Conservation (phyloP, 352 stramenopile genomes). For the Phytophthora hybrid region DNA sequence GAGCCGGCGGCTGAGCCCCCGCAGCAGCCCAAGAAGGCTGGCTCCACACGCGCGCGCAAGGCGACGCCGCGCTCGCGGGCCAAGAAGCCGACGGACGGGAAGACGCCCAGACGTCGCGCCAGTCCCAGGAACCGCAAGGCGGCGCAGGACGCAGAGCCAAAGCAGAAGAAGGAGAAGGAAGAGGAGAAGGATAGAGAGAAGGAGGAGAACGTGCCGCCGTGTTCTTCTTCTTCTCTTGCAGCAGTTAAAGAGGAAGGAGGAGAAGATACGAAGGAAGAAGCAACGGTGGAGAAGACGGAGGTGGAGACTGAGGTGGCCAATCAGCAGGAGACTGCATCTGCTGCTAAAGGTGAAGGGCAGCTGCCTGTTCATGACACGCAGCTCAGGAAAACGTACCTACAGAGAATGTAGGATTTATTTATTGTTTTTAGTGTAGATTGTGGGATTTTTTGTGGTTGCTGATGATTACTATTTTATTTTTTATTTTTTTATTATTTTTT, state of each 20-base stretch:
- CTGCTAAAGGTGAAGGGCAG: constrained; percentile 5
- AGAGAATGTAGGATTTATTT: constrained; percentile 35
- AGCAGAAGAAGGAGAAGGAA: constrained; percentile 20
- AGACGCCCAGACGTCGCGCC: constrained; percentile 39
- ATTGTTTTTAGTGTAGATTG: background rate
- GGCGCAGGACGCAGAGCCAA: constrained; percentile 15
- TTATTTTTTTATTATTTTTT: background rate
- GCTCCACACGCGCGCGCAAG: constrained; percentile 23
- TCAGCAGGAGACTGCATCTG: background rate
- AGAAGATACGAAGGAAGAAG: background rate
- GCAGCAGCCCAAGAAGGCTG: constrained; percentile 17
- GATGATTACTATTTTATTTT: constrained; percentile 4
- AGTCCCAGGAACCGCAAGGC: constrained; percentile 33
- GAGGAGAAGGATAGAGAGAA: background rate
- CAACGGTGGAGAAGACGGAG: constrained; percentile 10
- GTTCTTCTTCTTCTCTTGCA: too few relatives aligned
- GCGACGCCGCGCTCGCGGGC: constrained; percentile 18
- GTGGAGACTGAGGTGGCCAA: background rate
- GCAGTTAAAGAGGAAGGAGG: background rate
- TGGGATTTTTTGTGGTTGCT: background rate
- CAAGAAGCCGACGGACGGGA: constrained; percentile 33
- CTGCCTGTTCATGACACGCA: constrained; percentile 32
- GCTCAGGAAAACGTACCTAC: constrained; percentile 38
- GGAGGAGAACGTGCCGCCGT: background rate
- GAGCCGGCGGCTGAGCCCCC: background rate